Conservation (phyloP, 2,329 filamentous ascomycete species). For the Gliomastix tumulicola region DNA sequence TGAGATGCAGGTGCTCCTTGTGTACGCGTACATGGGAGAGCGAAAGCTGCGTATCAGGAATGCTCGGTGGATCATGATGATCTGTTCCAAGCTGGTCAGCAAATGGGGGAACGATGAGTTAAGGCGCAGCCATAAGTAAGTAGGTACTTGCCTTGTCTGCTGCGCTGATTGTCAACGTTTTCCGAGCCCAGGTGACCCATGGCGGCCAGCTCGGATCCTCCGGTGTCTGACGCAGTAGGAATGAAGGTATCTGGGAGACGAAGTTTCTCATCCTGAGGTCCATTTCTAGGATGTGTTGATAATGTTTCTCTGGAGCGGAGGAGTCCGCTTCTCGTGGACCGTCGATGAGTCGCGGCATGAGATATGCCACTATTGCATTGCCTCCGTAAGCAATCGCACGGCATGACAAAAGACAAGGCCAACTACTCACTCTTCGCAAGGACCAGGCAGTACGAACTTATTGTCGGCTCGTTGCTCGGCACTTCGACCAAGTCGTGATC, state of each 20-base stretch:
- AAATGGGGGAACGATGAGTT: no score
- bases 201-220: slow-evolving; percentile 17
- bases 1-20: slow-evolving; percentile 25
- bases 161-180: slow-evolving; percentile 26
- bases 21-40: slow-evolving; percentile 21
- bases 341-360: slow-evolving; percentile 24
- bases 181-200: slow-evolving; percentile 23
- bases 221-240: no score
- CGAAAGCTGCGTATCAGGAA: slow-evolving; percentile 24
- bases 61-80: slow-evolving; percentile 31
- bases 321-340: no score
- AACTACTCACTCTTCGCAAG: slow-evolving; percentile 17
- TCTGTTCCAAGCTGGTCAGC: no score
- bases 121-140: no score
- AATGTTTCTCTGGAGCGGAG: slow-evolving; percentile 20
- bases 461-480: slow-evolving; percentile 12
- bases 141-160: no score
- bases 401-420: no score
- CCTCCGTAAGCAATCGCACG: no score
- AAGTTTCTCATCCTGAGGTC: no score
- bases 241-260: no score
- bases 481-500: slow-evolving; percentile 17
- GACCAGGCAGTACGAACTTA: slow-evolving; percentile 17
- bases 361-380: no score
- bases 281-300: slow-evolving; percentile 16